Evolutionary conservation across 2,329 filamentous ascomycete genomes (phyloP).

Genomic region (Botrytis elliptica): DNA sequence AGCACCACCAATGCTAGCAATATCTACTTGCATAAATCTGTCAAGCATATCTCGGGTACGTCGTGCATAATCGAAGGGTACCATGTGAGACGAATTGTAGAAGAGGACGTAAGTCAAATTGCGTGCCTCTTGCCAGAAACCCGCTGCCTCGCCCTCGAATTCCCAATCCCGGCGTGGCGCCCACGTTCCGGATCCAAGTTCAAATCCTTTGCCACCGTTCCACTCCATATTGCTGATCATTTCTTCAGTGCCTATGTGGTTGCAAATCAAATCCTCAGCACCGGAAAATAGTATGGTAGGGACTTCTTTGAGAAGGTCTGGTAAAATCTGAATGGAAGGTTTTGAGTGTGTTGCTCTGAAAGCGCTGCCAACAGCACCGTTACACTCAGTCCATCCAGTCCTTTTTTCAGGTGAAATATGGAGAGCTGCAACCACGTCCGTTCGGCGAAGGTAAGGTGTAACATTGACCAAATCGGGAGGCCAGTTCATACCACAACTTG

Average conservation of each 20-base stretch:
- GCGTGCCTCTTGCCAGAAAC: constrained; percentile 90
- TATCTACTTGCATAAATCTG: constrained; percentile 91
- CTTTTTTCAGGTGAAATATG: constrained; percentile 80
- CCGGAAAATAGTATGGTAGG: constrained; percentile 88
- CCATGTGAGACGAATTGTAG: constrained; percentile 97
- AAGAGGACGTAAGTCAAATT: constrained; percentile 96
- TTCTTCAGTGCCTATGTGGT: constrained; percentile 89
- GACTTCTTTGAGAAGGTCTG: constrained; percentile 73
- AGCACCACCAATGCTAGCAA: constrained; percentile 76
- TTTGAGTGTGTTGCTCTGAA: constrained; percentile 71
- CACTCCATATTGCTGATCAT: constrained; percentile 88
- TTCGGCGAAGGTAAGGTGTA: constrained; percentile 77
- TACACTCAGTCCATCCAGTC: constrained; percentile 91
- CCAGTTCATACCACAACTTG: constrained; percentile 97
- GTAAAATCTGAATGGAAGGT: constrained; percentile 72
- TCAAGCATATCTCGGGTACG: constrained; percentile 94
- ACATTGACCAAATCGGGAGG: constrained; percentile 78
- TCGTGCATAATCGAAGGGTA: constrained; percentile 88
- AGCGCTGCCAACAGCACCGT: constrained; percentile 68
- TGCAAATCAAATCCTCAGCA: constrained; percentile 93
- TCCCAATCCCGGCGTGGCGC: constrained; percentile 92
- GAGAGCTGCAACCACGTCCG: constrained; percentile 76
- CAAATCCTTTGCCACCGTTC: constrained; percentile 90
- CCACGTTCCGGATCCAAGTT: constrained; percentile 80
- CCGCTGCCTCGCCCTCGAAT: constrained; percentile 83